A percentile compares a stretch with the other conserved stretches of the same genome.
phyloP scores from a whole-genome alignment of 139 green algal species.

The Coelastrella sp. region DNA sequence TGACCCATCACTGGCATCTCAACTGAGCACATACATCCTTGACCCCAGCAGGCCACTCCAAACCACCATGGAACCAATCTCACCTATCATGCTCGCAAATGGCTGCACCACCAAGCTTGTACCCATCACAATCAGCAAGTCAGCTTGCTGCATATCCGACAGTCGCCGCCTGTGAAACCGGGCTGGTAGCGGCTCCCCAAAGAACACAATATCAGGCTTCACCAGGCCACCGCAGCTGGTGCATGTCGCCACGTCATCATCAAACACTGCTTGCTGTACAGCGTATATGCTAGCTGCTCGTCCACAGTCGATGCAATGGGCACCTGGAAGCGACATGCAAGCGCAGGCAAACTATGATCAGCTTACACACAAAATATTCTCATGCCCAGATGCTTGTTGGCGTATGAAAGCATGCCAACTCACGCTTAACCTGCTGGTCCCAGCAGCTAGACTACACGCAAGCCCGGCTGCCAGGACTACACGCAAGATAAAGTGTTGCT shows the following conservation, averaged over 20 bases:
- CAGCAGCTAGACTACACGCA: too few species aligned
- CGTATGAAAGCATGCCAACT: too few species aligned
- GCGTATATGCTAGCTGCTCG: conserved; percentile 53
- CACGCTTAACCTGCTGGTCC: too few species aligned
- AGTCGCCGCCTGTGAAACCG: conserved; percentile 72
- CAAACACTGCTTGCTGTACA: conserved; percentile 61
- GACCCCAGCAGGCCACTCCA: too few species aligned
- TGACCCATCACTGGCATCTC: too few species aligned
- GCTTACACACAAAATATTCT: too few species aligned
- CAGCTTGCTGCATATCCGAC: conserved; percentile 52
- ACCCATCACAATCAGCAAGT: conserved; percentile 92
- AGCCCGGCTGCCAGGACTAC: too few species aligned
- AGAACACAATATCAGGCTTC: conserved; percentile 89
- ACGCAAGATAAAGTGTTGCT: too few species aligned
- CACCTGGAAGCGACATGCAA: conserved; percentile 38
- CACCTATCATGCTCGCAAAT: conserved; percentile 71
- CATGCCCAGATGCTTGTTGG: too few species aligned
- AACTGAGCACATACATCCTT: too few species aligned
- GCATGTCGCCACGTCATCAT: conserved; percentile 28
- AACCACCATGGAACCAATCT: neutral
- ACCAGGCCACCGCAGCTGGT: conserved; percentile 35
- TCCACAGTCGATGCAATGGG: conserved; percentile 69
- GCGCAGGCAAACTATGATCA: neutral
- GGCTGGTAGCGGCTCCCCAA: conserved; percentile 84
- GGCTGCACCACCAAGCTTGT: conserved; percentile 83